These are phyloP conservation scores for Hymenoscyphus infarciens DNA, from an alignment of 2,329 filamentous ascomycete genomes.

Conservation along the genomic window DNA sequence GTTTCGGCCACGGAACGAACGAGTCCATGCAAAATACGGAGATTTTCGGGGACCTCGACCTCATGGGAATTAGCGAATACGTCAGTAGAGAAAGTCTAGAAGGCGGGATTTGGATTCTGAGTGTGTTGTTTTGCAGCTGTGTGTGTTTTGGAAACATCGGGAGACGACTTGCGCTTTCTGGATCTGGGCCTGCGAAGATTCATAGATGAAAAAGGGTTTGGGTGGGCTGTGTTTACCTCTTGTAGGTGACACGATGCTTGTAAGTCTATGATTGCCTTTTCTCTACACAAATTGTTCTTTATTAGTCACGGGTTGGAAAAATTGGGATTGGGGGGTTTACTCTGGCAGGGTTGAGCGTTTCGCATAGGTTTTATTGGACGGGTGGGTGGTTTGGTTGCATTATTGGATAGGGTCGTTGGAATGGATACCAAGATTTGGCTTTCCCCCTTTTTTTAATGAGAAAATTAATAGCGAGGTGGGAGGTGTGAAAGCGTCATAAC, in stretches of 20 bases:
- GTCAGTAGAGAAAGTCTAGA: constrained; percentile 63
- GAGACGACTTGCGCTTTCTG: constrained; percentile 58
- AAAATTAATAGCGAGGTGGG: not conserved
- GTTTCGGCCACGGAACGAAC: constrained; percentile 17
- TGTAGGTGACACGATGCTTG: too few relatives aligned
- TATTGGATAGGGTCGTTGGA: not conserved
- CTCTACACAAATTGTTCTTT: too few relatives aligned
- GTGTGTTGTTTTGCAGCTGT: constrained; percentile 90
- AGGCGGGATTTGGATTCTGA: constrained; percentile 82
- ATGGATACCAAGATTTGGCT: not conserved
- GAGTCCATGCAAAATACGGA: constrained; percentile 15
- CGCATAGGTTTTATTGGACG: too few relatives aligned
- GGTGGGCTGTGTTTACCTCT: not conserved
- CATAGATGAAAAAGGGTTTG: not conserved
- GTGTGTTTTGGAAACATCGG: constrained; percentile 97
- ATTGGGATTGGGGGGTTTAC: too few relatives aligned
- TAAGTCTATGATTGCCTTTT: too few relatives aligned
- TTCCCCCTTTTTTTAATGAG: not conserved
- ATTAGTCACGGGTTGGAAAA: too few relatives aligned
- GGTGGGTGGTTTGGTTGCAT: not conserved
- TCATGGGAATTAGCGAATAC: constrained; percentile 45
- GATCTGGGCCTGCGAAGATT: constrained; percentile 6
- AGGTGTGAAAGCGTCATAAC: not conserved
- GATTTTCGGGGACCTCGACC: constrained; percentile 12
- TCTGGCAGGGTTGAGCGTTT: too few relatives aligned